Percentiles rank a stretch among this genome's conserved stretches.
phyloP scores from a whole-genome alignment of 1,284 basidiomycete genomes.

The Leccinum griseonigrum region DNA sequence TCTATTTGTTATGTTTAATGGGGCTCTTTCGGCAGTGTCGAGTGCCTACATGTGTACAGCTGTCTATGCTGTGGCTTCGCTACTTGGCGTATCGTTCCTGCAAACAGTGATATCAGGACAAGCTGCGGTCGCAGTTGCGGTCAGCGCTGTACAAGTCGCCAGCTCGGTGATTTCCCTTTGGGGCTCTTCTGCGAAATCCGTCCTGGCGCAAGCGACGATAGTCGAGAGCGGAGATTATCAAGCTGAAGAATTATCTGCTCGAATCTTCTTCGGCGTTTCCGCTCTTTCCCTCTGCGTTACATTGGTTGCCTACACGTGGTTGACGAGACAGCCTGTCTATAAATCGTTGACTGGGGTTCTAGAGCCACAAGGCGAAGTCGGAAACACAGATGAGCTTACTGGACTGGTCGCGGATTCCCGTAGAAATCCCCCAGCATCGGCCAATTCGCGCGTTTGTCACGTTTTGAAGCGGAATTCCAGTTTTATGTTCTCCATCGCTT shows the following conservation, averaged over 20 bases:
- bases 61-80: slow-evolving; percentile 65
- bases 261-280: slow-evolving; percentile 70
- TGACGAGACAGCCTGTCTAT: slow-evolving; percentile 59
- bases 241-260: slow-evolving; percentile 62
- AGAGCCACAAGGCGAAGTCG: slow-evolving; percentile 32
- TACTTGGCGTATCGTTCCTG: slow-evolving; percentile 67
- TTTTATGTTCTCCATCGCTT: slow-evolving; percentile 73
- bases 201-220: background rate
- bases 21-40: slow-evolving; percentile 50
- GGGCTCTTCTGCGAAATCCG: slow-evolving; percentile 34
- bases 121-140: slow-evolving; percentile 71
- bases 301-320: slow-evolving; percentile 50
- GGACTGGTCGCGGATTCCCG: slow-evolving; percentile 35
- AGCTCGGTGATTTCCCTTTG: slow-evolving; percentile 57
- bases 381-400: slow-evolving; percentile 31
- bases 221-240: slow-evolving; percentile 33
- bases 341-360: slow-evolving; percentile 45
- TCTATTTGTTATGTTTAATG: slow-evolving; percentile 59
- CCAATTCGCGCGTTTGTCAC: slow-evolving; percentile 44
- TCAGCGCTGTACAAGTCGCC: slow-evolving; percentile 69
- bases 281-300: slow-evolving; percentile 59
- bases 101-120: slow-evolving; percentile 76
- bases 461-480: slow-evolving; percentile 65
- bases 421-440: slow-evolving; percentile 24
- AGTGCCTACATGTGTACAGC: slow-evolving; percentile 71